phyloP scores from a whole-genome alignment of 1,139 yeast genomes.

The Scheffersomyces parashehatae region DNA sequence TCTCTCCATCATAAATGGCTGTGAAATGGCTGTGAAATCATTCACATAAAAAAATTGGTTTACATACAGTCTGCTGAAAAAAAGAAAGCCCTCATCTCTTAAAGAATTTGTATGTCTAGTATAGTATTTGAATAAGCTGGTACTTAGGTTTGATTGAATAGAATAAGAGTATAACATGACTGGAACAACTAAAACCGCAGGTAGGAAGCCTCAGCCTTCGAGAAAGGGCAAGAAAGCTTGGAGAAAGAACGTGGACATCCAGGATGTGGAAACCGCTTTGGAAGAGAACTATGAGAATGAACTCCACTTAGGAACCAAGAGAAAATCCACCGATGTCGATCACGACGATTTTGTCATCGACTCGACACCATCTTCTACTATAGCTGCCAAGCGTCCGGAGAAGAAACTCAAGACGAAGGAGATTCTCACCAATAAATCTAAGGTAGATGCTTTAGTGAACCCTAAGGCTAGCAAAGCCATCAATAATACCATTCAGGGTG shows the following conservation, averaged over 20 bases:
- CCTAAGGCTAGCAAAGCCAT: slow-evolving; percentile 27
- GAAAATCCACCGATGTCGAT: slow-evolving; percentile 43
- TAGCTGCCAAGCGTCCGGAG: slow-evolving; percentile 25
- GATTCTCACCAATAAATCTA: slow-evolving; percentile 74
- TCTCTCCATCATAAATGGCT: no score
- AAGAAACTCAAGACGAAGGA: slow-evolving; percentile 69
- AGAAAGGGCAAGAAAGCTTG: slow-evolving; percentile 94
- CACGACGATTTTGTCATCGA: slow-evolving; percentile 72
- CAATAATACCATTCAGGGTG: slow-evolving; percentile 57
- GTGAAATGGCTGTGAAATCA: no score
- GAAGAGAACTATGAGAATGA: slow-evolving; percentile 70
- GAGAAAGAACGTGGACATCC: slow-evolving; percentile 91
- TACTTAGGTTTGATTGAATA: no score
- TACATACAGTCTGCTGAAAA: no score
- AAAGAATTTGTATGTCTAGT: no score
- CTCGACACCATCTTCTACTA: slow-evolving; percentile 9
- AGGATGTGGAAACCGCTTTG: slow-evolving; percentile 70
- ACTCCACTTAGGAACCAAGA: slow-evolving; percentile 59
- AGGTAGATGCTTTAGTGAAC: slow-evolving; percentile 63
- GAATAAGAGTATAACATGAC: background rate
- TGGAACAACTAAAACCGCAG: background rate
- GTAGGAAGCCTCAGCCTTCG: slow-evolving; percentile 54
- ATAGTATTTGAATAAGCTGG: no score
- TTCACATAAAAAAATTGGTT: no score
- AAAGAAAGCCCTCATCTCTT: no score